Evolutionary conservation across 192 early-diverging fungal species (phyloP), one percentile per base, ranked within the genome.

Genomic region (Coemansia sp.): DNA sequence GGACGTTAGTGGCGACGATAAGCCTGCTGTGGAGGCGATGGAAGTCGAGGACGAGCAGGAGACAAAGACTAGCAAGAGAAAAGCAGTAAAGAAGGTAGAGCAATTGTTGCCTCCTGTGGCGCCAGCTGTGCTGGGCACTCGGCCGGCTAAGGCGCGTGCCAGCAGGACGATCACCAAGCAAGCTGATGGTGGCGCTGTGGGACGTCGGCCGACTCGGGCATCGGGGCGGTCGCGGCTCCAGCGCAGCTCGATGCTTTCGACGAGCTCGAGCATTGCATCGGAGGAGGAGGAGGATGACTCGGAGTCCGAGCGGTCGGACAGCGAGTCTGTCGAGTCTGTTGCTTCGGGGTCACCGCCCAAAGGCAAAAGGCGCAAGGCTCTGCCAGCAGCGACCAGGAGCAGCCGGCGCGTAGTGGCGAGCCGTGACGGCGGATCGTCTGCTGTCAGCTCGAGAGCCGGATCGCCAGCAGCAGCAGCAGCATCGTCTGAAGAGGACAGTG

Each of bases 211-310:
- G 55, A 34, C 29, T 11, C 55, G 15, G 27, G 15, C 15, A 1
- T 58, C 25, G 23, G 51, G 27, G 25, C 25, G 25, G 25, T 27
- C 42, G 55, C 62, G 70, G 32, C 57, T 29, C 9, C 64, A 61
- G 64, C 58, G 64, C 42, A 58, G 36, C 25, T 67, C 71, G 45
- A 45, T 66, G 59, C 39, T 77, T 19, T 64, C 70, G n/a, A 32
- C 41, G 21, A 73, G 70, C 11, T 78, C 71, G 15, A 72, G 75
- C 66, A 70, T 70, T n/a, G 67, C 62, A 44, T 21, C 38, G 10
- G 41, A 38, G 9, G 62, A 39, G 60, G 27, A 39, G 60, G 34
- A 36, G 34, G 34, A 57, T n/a, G 5, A 8, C 12, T 55, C 51
- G 8, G 51, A 55, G 8, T 12, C 23, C 11, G 51, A 55, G 12